phyloP scores from a whole-genome alignment of 352 stramenopile genomes.

The Phytophthora melonis region DNA sequence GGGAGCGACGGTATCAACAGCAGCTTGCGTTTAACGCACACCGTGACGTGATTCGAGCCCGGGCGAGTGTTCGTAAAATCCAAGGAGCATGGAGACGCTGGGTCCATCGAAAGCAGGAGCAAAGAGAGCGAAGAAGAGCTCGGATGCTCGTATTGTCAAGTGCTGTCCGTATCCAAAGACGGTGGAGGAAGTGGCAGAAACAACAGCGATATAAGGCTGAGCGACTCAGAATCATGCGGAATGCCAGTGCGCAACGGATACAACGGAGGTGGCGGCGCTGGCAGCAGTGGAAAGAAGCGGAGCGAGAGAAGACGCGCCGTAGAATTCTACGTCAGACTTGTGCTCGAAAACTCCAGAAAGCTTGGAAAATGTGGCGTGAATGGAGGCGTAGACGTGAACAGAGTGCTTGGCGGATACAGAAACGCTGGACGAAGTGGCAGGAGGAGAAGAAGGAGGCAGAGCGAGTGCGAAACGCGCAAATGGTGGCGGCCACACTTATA shows the following conservation, averaged over 20 bases:
- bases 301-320: constrained; percentile 12
- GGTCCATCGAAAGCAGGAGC: neutral
- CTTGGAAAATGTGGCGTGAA: constrained; percentile 17
- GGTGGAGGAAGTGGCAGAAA: constrained; percentile 28
- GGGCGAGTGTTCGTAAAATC: constrained; percentile 12
- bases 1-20: constrained; percentile 1
- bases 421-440: constrained; percentile 8
- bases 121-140: constrained; percentile 7
- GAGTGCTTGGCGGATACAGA: constrained; percentile 26
- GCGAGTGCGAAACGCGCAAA: constrained; percentile 4
- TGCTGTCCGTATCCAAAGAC: constrained; percentile 27
- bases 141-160: constrained; percentile 9
- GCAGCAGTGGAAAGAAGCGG: constrained; percentile 11
- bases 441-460: constrained; percentile 17
- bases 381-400: constrained; percentile 11
- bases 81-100: constrained; percentile 5
- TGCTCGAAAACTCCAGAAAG: constrained; percentile 26
- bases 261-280: constrained; percentile 26
- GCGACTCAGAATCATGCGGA: constrained; percentile 9
- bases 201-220: constrained; percentile 22
- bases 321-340: constrained; percentile 18
- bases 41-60: neutral
- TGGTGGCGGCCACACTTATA: constrained; percentile 11
- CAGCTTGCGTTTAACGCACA: constrained; percentile 7
- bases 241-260: constrained; percentile 32